phyloP scores from a whole-genome alignment of 768 basidiomycete species.

The Pleurotus cornucopiae region DNA sequence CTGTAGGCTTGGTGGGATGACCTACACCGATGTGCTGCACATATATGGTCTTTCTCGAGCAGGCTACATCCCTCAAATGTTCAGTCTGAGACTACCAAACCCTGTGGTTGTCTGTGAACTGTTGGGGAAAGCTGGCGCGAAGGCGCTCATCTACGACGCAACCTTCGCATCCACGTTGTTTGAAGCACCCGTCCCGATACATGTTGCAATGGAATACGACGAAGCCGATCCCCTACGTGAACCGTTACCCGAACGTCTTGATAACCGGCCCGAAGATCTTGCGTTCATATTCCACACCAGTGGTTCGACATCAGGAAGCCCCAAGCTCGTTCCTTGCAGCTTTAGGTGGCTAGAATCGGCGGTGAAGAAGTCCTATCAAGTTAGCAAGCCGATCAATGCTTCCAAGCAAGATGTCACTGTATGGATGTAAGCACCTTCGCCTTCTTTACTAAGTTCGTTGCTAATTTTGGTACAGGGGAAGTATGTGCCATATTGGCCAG shows the following conservation, averaged over 20 bases:
- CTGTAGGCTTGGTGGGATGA: conserved; percentile 67
- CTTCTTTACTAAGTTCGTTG: background rate
- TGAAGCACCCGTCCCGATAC: conserved; percentile 45
- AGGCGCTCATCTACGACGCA: conserved; percentile 61
- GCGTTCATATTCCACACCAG: conserved; percentile 77
- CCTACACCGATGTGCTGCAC: conserved; percentile 66
- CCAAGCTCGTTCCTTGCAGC: conserved; percentile 72
- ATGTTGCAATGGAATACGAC: conserved; percentile 38
- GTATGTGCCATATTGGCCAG: conserved; percentile 82
- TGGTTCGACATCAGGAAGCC: conserved; percentile 80
- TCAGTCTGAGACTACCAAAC: conserved; percentile 74
- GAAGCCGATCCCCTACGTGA: conserved; percentile 30
- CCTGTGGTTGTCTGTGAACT: conserved; percentile 69
- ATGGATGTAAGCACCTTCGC: conserved; percentile 55
- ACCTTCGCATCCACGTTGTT: conserved; percentile 43
- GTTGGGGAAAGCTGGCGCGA: conserved; percentile 55
- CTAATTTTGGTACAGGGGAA: conserved; percentile 51
- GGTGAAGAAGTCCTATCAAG: conserved; percentile 53
- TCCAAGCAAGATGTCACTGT: conserved; percentile 63
- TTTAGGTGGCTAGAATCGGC: conserved; percentile 63
- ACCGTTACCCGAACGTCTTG: conserved; percentile 39
- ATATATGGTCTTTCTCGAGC: conserved; percentile 75
- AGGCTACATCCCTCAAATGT: conserved; percentile 73
- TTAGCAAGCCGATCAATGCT: conserved; percentile 42
- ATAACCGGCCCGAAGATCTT: conserved; percentile 33